phyloP scores from a whole-genome alignment of 306 rosid genomes.

The Mimosa pudica region DNA sequence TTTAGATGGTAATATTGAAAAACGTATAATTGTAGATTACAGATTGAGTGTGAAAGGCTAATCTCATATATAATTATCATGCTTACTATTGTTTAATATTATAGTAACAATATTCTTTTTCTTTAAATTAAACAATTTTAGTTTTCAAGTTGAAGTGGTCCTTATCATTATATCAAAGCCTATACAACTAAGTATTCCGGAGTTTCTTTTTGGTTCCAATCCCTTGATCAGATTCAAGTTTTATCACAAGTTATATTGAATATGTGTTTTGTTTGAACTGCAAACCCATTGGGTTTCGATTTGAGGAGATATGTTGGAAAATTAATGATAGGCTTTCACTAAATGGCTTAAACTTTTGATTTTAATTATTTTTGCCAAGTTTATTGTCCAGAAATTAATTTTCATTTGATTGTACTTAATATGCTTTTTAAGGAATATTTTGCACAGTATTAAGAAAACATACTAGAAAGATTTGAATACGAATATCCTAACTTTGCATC shows the following conservation, averaged over 20 bases:
- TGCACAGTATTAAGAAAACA: no score
- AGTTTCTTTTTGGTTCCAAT: not conserved
- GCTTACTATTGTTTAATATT: not conserved
- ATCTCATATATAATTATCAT: not conserved
- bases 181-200: not conserved
- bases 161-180: not conserved
- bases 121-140: not conserved
- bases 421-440: not conserved
- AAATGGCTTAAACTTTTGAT: not conserved
- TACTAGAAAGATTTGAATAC: no score
- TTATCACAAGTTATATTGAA: not conserved
- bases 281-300: not conserved
- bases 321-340: not conserved
- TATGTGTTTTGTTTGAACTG: not conserved
- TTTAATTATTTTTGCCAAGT: not conserved
- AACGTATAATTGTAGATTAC: not conserved
- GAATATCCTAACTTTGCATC: not conserved
- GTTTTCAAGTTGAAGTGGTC: not conserved
- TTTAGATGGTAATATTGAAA: not conserved
- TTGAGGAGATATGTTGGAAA: not conserved
- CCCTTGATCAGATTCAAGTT: not conserved
- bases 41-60: not conserved
- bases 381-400: not conserved
- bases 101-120: not conserved
- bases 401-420: slow-evolving; percentile 4